Evolutionary conservation across 495 filamentous ascomycete genomes (phyloP).

Genomic region (Penicillium psychrofluorescens): DNA sequence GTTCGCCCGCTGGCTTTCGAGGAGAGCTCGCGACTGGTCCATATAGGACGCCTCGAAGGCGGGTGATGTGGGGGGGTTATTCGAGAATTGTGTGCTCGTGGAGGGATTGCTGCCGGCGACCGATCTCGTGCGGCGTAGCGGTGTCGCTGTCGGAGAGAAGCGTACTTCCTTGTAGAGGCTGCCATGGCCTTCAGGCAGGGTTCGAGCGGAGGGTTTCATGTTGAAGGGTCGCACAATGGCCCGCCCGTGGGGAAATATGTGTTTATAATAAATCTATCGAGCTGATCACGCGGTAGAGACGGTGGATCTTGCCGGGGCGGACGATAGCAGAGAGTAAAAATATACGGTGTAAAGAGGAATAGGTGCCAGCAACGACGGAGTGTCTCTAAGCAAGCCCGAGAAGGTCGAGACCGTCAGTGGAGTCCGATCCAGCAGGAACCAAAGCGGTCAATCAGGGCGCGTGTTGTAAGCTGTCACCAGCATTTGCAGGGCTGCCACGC

Average conservation of each 20-base stretch:
- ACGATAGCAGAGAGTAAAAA: no score
- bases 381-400: no score
- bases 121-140: slow-evolving; percentile 32
- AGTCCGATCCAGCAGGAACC: no score
- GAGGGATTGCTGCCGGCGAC: slow-evolving; percentile 27
- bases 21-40: slow-evolving; percentile 32
- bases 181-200: slow-evolving; percentile 30
- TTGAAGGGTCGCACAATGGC: neutral
- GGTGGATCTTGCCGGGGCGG: no score
- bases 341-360: no score
- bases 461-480: no score
- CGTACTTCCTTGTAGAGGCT: slow-evolving; percentile 42
- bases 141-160: slow-evolving; percentile 37
- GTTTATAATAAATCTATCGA: no score
- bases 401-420: no score
- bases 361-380: no score
- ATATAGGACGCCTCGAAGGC: slow-evolving; percentile 26
- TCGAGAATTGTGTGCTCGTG: slow-evolving; percentile 3
- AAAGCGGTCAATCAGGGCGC: no score
- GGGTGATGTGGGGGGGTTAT: neutral
- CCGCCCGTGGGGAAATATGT: no score
- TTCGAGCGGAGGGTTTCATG: slow-evolving; percentile 25
- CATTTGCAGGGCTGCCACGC: no score
- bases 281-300: neutral
- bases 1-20: slow-evolving; percentile 31